phyloP scores from a whole-genome alignment of 371 early-diverging fungal species.

The Mortierella sp. region DNA sequence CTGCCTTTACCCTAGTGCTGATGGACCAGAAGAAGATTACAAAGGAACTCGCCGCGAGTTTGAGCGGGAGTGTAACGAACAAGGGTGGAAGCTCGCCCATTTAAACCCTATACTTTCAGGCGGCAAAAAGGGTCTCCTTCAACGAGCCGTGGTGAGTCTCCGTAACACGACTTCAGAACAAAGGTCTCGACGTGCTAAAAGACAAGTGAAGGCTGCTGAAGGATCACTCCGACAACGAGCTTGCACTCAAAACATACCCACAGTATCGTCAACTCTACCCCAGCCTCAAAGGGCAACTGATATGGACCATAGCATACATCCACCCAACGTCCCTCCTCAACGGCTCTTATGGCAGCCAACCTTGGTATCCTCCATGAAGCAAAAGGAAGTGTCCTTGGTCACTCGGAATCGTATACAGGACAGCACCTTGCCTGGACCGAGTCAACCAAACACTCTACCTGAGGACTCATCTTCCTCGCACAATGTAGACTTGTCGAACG shows the following conservation, averaged over 20 bases:
- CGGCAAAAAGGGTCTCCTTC: slow-evolving; percentile 30
- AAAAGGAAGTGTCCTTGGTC: no score
- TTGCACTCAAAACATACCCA: not conserved
- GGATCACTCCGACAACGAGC: not conserved
- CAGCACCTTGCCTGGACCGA: no score
- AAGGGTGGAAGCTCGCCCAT: slow-evolving; percentile 41
- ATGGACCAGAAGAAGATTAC: slow-evolving; percentile 32
- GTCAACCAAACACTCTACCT: no score
- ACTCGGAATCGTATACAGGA: no score
- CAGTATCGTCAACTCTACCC: not conserved
- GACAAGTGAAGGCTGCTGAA: slow-evolving; percentile 17
- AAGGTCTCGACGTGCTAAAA: slow-evolving; percentile 33
- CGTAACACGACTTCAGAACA: slow-evolving; percentile 26
- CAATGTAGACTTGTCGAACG: not conserved
- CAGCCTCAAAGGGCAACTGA: no score
- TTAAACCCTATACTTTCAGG: slow-evolving; percentile 22
- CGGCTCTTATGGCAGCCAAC: slow-evolving; percentile 12
- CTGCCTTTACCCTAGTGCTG: slow-evolving; percentile 45
- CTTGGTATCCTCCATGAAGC: slow-evolving; percentile 7
- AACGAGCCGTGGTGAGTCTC: slow-evolving; percentile 33
- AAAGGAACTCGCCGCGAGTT: slow-evolving; percentile 33
- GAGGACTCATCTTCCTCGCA: no score
- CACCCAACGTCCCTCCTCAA: no score
- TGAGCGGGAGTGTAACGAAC: slow-evolving; percentile 46
- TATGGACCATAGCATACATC: no score